Evolutionary conservation across 139 green algal genomes (phyloP).

Genomic region (Zygnema cylindricum): DNA sequence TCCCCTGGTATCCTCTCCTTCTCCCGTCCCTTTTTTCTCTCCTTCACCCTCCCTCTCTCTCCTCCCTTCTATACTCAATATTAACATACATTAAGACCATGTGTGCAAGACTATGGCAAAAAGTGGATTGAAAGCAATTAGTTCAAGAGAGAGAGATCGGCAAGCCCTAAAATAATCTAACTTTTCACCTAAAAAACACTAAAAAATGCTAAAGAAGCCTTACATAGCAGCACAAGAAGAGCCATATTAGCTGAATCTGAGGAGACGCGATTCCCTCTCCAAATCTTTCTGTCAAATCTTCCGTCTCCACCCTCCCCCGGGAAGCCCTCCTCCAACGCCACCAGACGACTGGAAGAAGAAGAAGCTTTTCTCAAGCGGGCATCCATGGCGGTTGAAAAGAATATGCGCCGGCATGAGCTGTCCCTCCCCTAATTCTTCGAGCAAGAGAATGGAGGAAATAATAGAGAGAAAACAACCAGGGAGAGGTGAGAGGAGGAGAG

Average conservation of each 20-base stretch:
- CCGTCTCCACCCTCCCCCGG: not conserved
- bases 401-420: no score
- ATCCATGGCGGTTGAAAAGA: not conserved
- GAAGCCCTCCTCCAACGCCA: constrained; percentile 6
- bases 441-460: no score
- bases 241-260: constrained; percentile 36
- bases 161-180: no score
- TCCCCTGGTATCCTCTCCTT: no score
- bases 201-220: not conserved
- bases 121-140: not conserved
- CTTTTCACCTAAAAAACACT: no score
- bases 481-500: no score
- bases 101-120: not conserved
- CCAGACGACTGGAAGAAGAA: not conserved
- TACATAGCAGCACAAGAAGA: constrained; percentile 41
- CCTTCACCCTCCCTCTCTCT: no score
- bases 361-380: not conserved
- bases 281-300: not conserved
- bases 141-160: not conserved
- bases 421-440: no score
- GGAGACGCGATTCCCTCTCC: constrained; percentile 1
- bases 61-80: no score
- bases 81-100: not conserved
- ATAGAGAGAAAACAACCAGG: no score
- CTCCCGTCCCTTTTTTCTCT: no score